Evolutionary conservation across 495 filamentous ascomycete species (phyloP).

Genomic region (Astrothelium macrocarpum): DNA sequence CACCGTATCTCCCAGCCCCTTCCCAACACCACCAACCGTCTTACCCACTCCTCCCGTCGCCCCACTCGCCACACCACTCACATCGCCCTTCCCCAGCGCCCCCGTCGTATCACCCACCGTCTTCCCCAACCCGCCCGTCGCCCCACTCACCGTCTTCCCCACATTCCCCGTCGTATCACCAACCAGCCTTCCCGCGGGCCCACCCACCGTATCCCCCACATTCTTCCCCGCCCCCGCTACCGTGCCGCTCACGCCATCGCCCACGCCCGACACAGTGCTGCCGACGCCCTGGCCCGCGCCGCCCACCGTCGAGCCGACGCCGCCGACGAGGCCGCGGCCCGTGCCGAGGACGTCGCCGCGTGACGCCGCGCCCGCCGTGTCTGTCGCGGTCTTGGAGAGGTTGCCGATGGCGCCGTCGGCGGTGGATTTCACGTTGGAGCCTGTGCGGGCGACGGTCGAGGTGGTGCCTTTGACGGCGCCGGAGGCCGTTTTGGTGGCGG

Average conservation of each 20-base stretch:
- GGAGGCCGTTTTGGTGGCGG: slow-evolving; percentile 14
- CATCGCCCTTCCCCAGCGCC: slow-evolving; percentile 19
- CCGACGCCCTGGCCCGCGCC: slow-evolving; percentile 14
- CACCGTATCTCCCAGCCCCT: not conserved
- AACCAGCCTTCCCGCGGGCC: not conserved
- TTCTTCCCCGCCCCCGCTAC: slow-evolving; percentile 14
- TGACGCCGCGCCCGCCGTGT: slow-evolving; percentile 12
- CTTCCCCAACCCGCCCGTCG: slow-evolving; percentile 15
- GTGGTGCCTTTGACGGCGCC: slow-evolving; percentile 11
- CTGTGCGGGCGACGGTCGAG: slow-evolving; percentile 6
- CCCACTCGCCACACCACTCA: slow-evolving; percentile 16
- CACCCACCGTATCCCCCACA: slow-evolving; percentile 17
- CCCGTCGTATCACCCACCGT: slow-evolving; percentile 21
- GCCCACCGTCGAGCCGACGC: slow-evolving; percentile 15
- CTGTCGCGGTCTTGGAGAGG: slow-evolving; percentile 16
- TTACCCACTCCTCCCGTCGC: slow-evolving; percentile 16
- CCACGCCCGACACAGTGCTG: slow-evolving; percentile 15
- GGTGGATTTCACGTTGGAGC: slow-evolving; percentile 12
- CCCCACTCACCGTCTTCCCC: slow-evolving; percentile 14
- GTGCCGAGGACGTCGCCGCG: slow-evolving; percentile 18
- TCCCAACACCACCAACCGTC: not conserved
- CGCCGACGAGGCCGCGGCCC: slow-evolving; percentile 12
- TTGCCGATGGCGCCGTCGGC: slow-evolving; percentile 18
- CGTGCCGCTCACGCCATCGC: slow-evolving; percentile 11
- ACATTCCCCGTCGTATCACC: slow-evolving; percentile 10